Base-by-base conservation (phyloP, 106 monocot genomes). In the Acorus gramineus region DNA sequence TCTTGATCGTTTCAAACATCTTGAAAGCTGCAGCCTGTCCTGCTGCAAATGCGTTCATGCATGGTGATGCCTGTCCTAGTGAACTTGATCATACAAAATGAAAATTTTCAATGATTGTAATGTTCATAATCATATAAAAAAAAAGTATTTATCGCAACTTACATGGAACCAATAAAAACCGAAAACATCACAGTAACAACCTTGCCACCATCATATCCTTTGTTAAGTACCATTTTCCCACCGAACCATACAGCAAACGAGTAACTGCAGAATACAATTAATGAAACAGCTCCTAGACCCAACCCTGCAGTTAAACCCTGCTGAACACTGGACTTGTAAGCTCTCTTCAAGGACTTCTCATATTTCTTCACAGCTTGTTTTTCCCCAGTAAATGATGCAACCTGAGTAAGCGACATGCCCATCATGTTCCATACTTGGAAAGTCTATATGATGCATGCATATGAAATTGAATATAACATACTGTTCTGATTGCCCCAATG, bases 1-100 rank as follows among this genome's bases (percentile, higher is more conserved):
- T 63, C n/a, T 76, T 85, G 56, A 85, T 85, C 14, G 81, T 81
- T 65, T 85, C 72, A 52, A 85, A 81, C 81, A 85, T 85, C 47
- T 81, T 85, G 65, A 72, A 85, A 42, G 85, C 85, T 52, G 85
- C 81, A 64, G 81, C 75, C 66, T 78, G 74, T 55, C 81, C 85
- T 42, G 71, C 69, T 50, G 73, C 81, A 81, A 85, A 81, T 66
- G 81, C 78, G n/a, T 64, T 62, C 63, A 78, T 28, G 75, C 81
- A 69, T 63, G 85, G 81, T 6, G 78, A 75, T 57, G 71, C 58
- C 72, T 81, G 75, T 8, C 75, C 75, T 53, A 85, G 57, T 49
- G 81, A 69, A 44, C 85, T 85, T 63, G 47, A 74, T 11, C 6
- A 62, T 7, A 9, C 6, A 42, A 69, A 60, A 42, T 51, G 5